These are phyloP conservation scores for Neostapfia colusana DNA, from an alignment of 176 grass and related monocot species.

Conservation along the genomic window DNA sequence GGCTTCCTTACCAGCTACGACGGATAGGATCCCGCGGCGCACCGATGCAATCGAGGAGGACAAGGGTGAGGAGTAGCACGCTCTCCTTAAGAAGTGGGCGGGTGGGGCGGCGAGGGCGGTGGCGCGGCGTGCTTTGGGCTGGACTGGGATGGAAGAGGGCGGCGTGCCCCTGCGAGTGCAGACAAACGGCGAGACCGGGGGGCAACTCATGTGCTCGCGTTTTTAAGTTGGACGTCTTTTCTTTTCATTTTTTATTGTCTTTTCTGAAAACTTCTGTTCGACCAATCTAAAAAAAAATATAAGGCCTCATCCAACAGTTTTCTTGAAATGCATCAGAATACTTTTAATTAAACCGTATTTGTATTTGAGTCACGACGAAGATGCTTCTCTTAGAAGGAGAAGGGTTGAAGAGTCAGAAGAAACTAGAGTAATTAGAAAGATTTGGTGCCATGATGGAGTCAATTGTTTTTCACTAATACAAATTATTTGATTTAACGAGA, in stretches of 20 bases:
- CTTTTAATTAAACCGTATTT: too few species aligned
- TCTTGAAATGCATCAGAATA: too few species aligned
- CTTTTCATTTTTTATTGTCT: not conserved
- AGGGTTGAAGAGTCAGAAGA: too few species aligned
- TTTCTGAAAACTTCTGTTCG: not conserved
- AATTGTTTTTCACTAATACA: too few species aligned
- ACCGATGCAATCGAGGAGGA: not conserved
- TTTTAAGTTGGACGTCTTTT: not conserved
- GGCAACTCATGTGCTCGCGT: not conserved
- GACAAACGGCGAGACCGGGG: not conserved
- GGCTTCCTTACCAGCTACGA: slow-evolving; percentile 17
- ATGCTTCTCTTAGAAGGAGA: too few species aligned
- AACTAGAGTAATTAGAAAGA: too few species aligned
- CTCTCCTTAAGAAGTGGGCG: not conserved
- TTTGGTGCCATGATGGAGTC: too few species aligned
- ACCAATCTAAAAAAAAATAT: too few species aligned
- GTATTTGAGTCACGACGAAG: too few species aligned
- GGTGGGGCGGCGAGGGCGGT: not conserved
- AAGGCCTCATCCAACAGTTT: too few species aligned
- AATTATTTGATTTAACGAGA: too few species aligned
- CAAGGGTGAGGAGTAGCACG: not conserved
- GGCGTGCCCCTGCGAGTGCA: slow-evolving; percentile 14
- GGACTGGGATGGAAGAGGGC: not conserved
- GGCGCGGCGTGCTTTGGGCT: slow-evolving; percentile 6
- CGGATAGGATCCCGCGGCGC: not conserved